phyloP scores from a whole-genome alignment of 352 stramenopile genomes.

The Halophytophthora batemanensis region DNA sequence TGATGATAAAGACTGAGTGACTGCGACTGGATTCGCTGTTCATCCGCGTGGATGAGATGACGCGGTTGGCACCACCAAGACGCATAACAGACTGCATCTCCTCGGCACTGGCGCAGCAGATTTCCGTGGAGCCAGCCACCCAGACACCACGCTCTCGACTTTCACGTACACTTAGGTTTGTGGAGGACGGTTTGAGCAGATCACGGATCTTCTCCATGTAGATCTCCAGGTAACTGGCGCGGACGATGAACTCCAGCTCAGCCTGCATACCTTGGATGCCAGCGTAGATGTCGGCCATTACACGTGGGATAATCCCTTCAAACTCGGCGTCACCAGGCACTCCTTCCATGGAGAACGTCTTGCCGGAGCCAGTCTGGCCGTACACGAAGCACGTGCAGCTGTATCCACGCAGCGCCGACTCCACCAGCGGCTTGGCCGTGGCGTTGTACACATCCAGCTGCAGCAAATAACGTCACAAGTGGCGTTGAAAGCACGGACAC shows the following conservation, averaged over 20 bases:
- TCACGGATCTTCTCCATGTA: slow-evolving; percentile 99
- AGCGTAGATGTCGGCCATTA: slow-evolving; percentile 70
- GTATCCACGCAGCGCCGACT: slow-evolving; percentile 69
- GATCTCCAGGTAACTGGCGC: slow-evolving; percentile 98
- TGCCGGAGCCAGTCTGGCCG: slow-evolving; percentile 89
- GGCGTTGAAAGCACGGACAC: not conserved
- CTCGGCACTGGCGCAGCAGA: slow-evolving; percentile 52
- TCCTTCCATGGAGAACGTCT: slow-evolving; percentile 92
- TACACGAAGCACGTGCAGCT: slow-evolving; percentile 94
- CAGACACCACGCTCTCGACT: slow-evolving; percentile 60
- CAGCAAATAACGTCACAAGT: not conserved
- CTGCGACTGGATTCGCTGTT: slow-evolving; percentile 90
- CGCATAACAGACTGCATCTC: slow-evolving; percentile 89
- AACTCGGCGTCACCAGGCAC: slow-evolving; percentile 64
- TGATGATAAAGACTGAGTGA: slow-evolving; percentile 97
- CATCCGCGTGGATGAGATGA: slow-evolving; percentile 86
- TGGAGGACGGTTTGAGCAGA: slow-evolving; percentile 76
- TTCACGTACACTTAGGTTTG: slow-evolving; percentile 63
- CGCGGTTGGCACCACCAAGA: slow-evolving; percentile 88
- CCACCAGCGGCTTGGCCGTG: slow-evolving; percentile 60
- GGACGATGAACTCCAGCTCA: slow-evolving; percentile 91
- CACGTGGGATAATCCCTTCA: slow-evolving; percentile 68
- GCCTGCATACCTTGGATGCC: slow-evolving; percentile 66
- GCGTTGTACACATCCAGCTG: slow-evolving; percentile 58
- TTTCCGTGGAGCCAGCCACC: slow-evolving; percentile 54